Evolutionary conservation across 345 rosid genomes (phyloP).

Genomic region (Kandelia obovata): DNA sequence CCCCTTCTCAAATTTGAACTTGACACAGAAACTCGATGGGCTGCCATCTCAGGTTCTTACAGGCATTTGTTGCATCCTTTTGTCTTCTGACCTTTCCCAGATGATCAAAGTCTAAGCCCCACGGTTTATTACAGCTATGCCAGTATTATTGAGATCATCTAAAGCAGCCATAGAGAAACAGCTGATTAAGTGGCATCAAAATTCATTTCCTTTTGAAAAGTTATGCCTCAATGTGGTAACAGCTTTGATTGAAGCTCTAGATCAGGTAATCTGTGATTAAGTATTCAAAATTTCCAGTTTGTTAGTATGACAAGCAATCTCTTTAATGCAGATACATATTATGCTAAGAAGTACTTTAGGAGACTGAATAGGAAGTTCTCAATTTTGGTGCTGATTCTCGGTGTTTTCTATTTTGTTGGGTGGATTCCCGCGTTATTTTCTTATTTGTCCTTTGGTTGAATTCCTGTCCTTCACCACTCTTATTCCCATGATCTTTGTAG

Average conservation of each 20-base stretch:
- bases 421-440: too few species aligned
- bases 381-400: too few species aligned
- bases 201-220: slow-evolving; percentile 2
- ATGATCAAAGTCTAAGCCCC: neutral
- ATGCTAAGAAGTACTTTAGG: too few species aligned
- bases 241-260: slow-evolving; percentile 18
- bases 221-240: neutral
- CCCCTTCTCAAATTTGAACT: slow-evolving; percentile 8
- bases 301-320: too few species aligned
- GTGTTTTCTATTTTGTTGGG: too few species aligned
- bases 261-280: slow-evolving; percentile 3
- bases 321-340: too few species aligned
- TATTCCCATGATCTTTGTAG: neutral
- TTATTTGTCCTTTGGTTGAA: too few species aligned
- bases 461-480: too few species aligned
- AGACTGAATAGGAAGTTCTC: too few species aligned
- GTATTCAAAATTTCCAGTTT: too few species aligned
- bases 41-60: slow-evolving; percentile 7
- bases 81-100: neutral
- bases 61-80: neutral
- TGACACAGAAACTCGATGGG: slow-evolving; percentile 3
- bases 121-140: slow-evolving; percentile 6
- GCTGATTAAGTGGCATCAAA: too few species aligned
- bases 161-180: slow-evolving; percentile 13
- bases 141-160: slow-evolving; percentile 6